Base-by-base conservation (phyloP, 2,329 filamentous ascomycete species). In the Alternaria sp. region DNA sequence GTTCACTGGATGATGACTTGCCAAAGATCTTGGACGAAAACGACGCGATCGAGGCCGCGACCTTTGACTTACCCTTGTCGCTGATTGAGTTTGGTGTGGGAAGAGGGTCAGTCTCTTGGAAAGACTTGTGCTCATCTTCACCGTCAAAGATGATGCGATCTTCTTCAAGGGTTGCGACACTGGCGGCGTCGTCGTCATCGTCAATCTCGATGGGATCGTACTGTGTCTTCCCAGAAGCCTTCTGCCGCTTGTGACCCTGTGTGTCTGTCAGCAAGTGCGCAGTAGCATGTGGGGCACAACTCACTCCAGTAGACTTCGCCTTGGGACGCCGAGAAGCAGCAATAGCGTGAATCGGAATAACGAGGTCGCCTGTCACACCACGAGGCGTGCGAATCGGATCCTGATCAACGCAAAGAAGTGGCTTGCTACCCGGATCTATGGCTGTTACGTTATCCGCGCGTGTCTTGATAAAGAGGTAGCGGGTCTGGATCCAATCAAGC, bases 401-500 rank as follows among this genome's bases (percentile, higher is more conserved):
- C 64, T 85, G 83, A 15, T 79, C 75, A 51, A 79, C 63, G 12
- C 62, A 67, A 12, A 77, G 68, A 11, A 71, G 57, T 3, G 77
- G 75, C 51, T 71, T 72, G 1, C 60, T 62, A 26, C 69, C 67
- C 23, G 70, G 36, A 1, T 64, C 49, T 11, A 21, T 15, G 2
- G 15, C 40, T 19, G 21, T 17, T 9, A 49, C 46, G 10, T 32
- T n/a, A 36, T 53, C 62, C 2, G 49, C 28, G 10, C 52, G 55
- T 11, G 67, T 71, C 51, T 73, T 74, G 44, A 92, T 88, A 68
- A 97, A 92, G 2, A 97, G 84, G 78, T 96, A 97, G 46, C 93
- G 87, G 25, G 93, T 93, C 73, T 96, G 93, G 62, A 97, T 93
- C 94, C 94, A 97, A 72, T 96, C 90, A 10, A 91, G 81, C 47